Percentiles rank a stretch among this genome's conserved stretches.
Evolutionary conservation across 2,329 filamentous ascomycete genomes (phyloP).

Genomic region (Fusarium pseudocircinatum): DNA sequence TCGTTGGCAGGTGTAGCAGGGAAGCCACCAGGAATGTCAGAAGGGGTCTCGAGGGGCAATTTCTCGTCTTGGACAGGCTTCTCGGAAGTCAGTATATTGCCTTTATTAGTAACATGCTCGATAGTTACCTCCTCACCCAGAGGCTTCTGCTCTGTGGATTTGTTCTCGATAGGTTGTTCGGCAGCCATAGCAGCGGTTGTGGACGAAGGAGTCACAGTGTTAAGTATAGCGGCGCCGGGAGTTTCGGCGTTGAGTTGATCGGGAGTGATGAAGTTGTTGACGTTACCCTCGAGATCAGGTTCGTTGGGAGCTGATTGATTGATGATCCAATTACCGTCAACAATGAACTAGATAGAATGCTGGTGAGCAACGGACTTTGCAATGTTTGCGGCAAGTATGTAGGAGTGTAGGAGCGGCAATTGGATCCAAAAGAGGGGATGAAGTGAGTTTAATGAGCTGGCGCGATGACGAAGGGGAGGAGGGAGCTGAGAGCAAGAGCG

Average conservation of each 20-base stretch:
- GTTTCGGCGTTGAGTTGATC: constrained; percentile 69
- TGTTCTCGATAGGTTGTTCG: constrained; percentile 64
- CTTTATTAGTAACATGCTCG: constrained; percentile 20
- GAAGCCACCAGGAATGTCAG: constrained; percentile 57
- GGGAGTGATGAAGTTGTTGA: constrained; percentile 90
- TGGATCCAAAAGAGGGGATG: constrained; percentile 29
- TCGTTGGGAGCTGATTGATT: constrained; percentile 85
- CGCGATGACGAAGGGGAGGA: constrained; percentile 34
- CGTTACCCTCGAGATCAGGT: constrained; percentile 82
- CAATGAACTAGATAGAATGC: constrained; percentile 77
- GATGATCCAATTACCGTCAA: constrained; percentile 89
- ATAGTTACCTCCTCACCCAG: constrained; percentile 38
- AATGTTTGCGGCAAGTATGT: constrained; percentile 15
- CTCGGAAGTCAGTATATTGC: constrained; percentile 23
- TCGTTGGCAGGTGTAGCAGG: constrained; percentile 74
- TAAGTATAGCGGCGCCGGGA: constrained; percentile 65
- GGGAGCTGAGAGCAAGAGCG: constrained; percentile 29
- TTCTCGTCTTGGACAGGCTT: constrained; percentile 26
- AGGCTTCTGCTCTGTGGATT: constrained; percentile 18
- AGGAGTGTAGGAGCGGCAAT: constrained; percentile 29
- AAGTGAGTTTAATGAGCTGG: constrained; percentile 32
- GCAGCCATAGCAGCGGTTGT: constrained; percentile 75
- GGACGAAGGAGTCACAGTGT: constrained; percentile 74
- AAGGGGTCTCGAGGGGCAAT: constrained; percentile 48
- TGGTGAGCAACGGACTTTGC: constrained; percentile 37